Percentiles rank a stretch among this genome's conserved stretches.
Conservation (phyloP, 163 green algal species). For the Chlorella variabilis region DNA sequence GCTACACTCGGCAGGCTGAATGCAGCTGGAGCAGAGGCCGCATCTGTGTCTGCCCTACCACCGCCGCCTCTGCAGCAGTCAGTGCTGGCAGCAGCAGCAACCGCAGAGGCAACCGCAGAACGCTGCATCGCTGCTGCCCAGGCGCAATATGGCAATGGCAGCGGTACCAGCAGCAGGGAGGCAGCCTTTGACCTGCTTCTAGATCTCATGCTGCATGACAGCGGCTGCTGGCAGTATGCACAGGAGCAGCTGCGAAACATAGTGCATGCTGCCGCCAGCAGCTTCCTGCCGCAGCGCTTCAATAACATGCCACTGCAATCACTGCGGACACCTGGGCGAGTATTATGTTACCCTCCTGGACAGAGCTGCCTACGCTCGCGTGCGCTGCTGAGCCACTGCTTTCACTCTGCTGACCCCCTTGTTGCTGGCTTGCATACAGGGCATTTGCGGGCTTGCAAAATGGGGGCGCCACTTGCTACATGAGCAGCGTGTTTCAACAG, state of each 20-base stretch:
- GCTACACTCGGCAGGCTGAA: background rate
- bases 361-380: no score
- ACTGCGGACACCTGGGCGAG: background rate
- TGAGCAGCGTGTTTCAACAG: slow-evolving; percentile 97
- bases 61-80: background rate
- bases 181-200: slow-evolving; percentile 65
- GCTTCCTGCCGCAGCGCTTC: background rate
- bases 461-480: slow-evolving; percentile 97
- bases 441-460: slow-evolving; percentile 71
- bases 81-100: background rate
- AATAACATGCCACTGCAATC: slow-evolving; percentile 7
- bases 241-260: background rate
- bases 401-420: no score
- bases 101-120: background rate
- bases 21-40: background rate
- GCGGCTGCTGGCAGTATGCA: slow-evolving; percentile 44
- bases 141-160: background rate
- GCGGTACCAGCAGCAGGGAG: slow-evolving; percentile 12
- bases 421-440: no score
- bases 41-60: no score
- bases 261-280: background rate
- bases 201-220: slow-evolving; percentile 61
- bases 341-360: no score
- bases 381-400: no score
- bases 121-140: background rate